Evolutionary conservation across 2,329 filamentous ascomycete species (phyloP).

Genomic region (Penicillium expansum): DNA sequence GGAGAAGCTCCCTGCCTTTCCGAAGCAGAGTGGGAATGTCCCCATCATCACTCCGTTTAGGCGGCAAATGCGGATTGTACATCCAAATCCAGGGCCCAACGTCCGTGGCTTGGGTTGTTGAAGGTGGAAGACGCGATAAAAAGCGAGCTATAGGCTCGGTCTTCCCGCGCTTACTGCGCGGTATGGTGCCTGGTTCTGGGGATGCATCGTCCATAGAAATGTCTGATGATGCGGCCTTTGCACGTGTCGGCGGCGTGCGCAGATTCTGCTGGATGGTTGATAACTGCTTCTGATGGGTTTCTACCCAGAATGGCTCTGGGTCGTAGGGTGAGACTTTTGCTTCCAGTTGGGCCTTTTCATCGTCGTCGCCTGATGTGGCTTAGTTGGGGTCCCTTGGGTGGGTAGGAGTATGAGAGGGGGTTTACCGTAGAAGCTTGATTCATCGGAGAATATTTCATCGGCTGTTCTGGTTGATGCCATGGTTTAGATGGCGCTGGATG

Average conservation of each 20-base stretch:
- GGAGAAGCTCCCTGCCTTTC: conserved; percentile 56
- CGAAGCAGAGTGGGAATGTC: conserved; percentile 52
- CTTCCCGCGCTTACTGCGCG: conserved; percentile 32
- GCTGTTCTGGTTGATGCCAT: conserved; percentile 1
- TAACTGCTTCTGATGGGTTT: conserved; percentile 30
- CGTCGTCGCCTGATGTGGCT: conserved; percentile 53
- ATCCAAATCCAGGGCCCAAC: conserved; percentile 69
- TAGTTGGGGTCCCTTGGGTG: not conserved
- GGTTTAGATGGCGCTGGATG: not conserved
- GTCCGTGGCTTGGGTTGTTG: conserved; percentile 52
- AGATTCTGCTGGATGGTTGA: conserved; percentile 33
- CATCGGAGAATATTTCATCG: conserved; percentile 40
- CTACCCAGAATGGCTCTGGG: conserved; percentile 50
- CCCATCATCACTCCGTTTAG: conserved; percentile 39
- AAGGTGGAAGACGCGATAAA: conserved; percentile 65
- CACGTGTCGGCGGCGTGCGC: not conserved
- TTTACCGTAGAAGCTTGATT: conserved; percentile 47
- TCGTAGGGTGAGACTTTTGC: conserved; percentile 54
- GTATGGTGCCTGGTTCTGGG: not conserved
- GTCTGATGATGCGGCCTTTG: not conserved
- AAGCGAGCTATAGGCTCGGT: conserved; percentile 65
- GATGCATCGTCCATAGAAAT: not conserved
- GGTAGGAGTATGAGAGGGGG: not conserved
- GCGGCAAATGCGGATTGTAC: conserved; percentile 55
- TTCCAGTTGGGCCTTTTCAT: conserved; percentile 50